These are phyloP conservation scores for Fraxinus cuspidata DNA, from an alignment of 257 asterid genomes.

Conservation along the genomic window DNA sequence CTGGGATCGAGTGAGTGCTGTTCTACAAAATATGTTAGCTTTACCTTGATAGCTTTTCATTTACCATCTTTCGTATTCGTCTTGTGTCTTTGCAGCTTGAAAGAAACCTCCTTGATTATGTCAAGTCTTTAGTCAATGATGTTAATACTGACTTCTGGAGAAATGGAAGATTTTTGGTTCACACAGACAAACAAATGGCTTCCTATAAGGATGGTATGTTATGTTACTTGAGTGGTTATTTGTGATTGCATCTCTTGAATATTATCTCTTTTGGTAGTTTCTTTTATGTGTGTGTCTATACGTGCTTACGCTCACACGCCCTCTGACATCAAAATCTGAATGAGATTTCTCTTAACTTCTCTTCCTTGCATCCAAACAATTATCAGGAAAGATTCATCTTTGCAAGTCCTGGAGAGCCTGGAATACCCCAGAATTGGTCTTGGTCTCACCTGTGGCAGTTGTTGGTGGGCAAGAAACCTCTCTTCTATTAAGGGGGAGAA, in stretches of 20 bases:
- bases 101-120: conserved; percentile 52
- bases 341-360: conserved; percentile 6
- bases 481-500: conserved; percentile 62
- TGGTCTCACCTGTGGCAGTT: conserved; percentile 77
- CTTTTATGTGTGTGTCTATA: background rate
- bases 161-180: conserved; percentile 62
- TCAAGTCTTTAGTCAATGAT: conserved; percentile 54
- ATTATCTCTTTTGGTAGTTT: conserved; percentile 8
- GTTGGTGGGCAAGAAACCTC: conserved; percentile 72
- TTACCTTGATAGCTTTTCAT: conserved; percentile 9
- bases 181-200: conserved; percentile 67
- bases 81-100: conserved; percentile 69
- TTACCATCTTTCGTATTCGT: conserved; percentile 14
- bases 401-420: conserved; percentile 53
- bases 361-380: conserved; percentile 21
- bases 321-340: background rate
- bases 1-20: conserved; percentile 81
- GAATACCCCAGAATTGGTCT: conserved; percentile 58
- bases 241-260: no score
- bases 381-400: conserved; percentile 61
- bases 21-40: conserved; percentile 18
- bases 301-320: background rate
- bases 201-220: conserved; percentile 57
- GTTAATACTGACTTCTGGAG: conserved; percentile 69
- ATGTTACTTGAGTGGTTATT: background rate